A percentile compares a stretch with the other conserved stretches of the same genome.
Evolutionary conservation across 2,329 filamentous ascomycete species (phyloP).

Genomic region (Achaetomium macrosporum): DNA sequence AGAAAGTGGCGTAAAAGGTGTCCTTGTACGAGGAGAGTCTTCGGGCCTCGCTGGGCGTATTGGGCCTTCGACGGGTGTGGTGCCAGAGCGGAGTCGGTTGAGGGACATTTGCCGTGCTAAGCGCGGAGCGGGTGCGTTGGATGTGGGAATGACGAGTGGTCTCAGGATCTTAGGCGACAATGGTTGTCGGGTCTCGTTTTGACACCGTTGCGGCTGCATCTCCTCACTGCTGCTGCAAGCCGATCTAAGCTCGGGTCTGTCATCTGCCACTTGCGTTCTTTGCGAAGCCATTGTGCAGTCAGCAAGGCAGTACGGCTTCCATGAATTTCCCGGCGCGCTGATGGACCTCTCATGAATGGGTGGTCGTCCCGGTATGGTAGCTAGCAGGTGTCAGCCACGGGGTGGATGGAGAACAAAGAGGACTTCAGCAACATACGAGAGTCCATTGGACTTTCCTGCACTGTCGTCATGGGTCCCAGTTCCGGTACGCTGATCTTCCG

Average conservation of each 20-base stretch:
- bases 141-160: slow-evolving; percentile 51
- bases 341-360: slow-evolving; percentile 59
- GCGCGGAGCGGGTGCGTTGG: slow-evolving; percentile 28
- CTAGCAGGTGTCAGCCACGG: slow-evolving; percentile 32
- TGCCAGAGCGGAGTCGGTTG: slow-evolving; percentile 42
- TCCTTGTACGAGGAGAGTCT: slow-evolving; percentile 41
- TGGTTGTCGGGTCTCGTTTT: slow-evolving; percentile 31
- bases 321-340: slow-evolving; percentile 51
- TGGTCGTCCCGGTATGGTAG: slow-evolving; percentile 61
- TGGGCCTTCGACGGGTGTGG: slow-evolving; percentile 36
- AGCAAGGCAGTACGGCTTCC: slow-evolving; percentile 40
- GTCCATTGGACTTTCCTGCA: slow-evolving; percentile 62
- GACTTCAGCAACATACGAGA: slow-evolving; percentile 51
- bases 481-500: slow-evolving; percentile 61
- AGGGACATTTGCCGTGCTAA: slow-evolving; percentile 37
- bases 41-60: slow-evolving; percentile 39
- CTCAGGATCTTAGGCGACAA: slow-evolving; percentile 49
- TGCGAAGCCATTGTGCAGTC: slow-evolving; percentile 31
- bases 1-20: slow-evolving; percentile 42
- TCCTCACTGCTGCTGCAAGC: slow-evolving; percentile 21
- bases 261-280: slow-evolving; percentile 30
- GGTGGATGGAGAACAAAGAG: background rate
- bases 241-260: slow-evolving; percentile 29
- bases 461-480: slow-evolving; percentile 61
- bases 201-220: slow-evolving; percentile 16